A percentile compares a stretch with the other conserved stretches of the same genome.
phyloP scores from a whole-genome alignment of 176 grass and related monocot species.

The Aegilops sharonensis region DNA sequence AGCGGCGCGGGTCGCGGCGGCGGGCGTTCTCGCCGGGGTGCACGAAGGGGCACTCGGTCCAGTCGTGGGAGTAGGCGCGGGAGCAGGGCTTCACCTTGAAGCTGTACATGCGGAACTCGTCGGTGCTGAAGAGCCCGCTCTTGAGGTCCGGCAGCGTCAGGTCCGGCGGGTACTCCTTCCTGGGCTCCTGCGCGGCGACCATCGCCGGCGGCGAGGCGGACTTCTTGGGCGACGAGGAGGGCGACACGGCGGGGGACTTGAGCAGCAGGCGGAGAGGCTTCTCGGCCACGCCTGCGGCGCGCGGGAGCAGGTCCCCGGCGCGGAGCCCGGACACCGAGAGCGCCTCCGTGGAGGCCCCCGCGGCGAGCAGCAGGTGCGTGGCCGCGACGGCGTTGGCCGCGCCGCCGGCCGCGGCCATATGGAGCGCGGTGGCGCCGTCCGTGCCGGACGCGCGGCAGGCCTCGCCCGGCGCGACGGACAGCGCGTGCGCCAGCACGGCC shows the following conservation, averaged over 20 bases:
- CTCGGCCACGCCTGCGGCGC: constrained; percentile 16
- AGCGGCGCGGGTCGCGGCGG: constrained; percentile 86
- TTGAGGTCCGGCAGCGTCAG: constrained; percentile 90
- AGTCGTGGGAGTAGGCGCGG: constrained; percentile 95
- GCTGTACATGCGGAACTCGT: constrained; percentile 95
- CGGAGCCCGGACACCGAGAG: constrained; percentile 44
- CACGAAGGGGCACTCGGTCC: constrained; percentile 99
- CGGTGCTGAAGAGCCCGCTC: constrained; percentile 81
- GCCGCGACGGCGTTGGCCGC: constrained; percentile 29
- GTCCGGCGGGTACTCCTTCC: constrained; percentile 94
- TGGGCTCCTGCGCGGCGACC: constrained; percentile 6
- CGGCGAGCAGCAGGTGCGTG: constrained; percentile 50
- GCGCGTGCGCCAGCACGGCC: constrained; percentile 46
- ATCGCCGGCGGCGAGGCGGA: constrained; percentile 17
- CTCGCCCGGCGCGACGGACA: constrained; percentile 34
- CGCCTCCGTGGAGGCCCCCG: constrained; percentile 53
- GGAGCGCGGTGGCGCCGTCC: constrained; percentile 70
- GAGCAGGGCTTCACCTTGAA: constrained; percentile 99
- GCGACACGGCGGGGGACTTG: constrained; percentile 21
- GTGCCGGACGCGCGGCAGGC: constrained; percentile 48
- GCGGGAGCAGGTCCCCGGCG: constrained; percentile 60
- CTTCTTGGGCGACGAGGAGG: constrained; percentile 46
- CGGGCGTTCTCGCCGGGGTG: constrained; percentile 98
- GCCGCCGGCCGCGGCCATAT: constrained; percentile 64
- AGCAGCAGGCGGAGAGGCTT: constrained; percentile 44